Evolutionary conservation across 1,284 basidiomycete species (phyloP), one percentile per base, ranked within the genome.

Genomic region (Stygiomarasmius scandens): DNA sequence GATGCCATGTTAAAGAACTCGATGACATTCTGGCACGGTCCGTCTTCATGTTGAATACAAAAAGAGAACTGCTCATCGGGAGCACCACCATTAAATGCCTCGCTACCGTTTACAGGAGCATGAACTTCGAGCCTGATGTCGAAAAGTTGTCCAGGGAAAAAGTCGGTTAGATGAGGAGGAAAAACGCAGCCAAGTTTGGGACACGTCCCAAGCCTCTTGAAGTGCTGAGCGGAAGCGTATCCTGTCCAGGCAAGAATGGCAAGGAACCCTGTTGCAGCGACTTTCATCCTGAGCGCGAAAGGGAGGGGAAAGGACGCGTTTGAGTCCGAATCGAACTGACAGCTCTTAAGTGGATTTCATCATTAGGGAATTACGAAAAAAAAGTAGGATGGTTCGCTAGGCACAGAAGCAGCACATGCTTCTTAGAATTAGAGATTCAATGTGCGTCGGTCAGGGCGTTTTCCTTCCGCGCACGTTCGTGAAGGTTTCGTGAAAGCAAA

Each of bases 131-230:
- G 63, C 16, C 74, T 69, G 54, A 78, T 70, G 54, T 77, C 76
- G 59, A 77, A 78, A 29, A 71, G 64, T 60, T 76, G 74, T 11
- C 76, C 75, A 41, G 73, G 67, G 23, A 75, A 65, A 64, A 78
- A 78, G 50, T 77, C 74, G 22, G 72, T 72, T 54, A 76, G 76
- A 61, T 78, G 75, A 19, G 76, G 76, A 25, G 75, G 76, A 53
- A 78, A 73, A 14, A 77, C 64, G 55, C 75, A 77, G 36, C 75
- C 75, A 14, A 77, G 66, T n/a, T 65, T 72, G 2, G 74, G 74
- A 56, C 76, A 77, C 34, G 69, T 64, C 9, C 76, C 75, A 9
- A 77, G 71, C 16, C 76, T 68, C 59, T 71, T 69, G 67, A 70
- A 77, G 19, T 69, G 71, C 56, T 77, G 75, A 4, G 72, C 75